A percentile compares a stretch with the other conserved stretches of the same genome.
phyloP scores from a whole-genome alignment of 129 eudicot genomes.

The Solidago caesia region DNA sequence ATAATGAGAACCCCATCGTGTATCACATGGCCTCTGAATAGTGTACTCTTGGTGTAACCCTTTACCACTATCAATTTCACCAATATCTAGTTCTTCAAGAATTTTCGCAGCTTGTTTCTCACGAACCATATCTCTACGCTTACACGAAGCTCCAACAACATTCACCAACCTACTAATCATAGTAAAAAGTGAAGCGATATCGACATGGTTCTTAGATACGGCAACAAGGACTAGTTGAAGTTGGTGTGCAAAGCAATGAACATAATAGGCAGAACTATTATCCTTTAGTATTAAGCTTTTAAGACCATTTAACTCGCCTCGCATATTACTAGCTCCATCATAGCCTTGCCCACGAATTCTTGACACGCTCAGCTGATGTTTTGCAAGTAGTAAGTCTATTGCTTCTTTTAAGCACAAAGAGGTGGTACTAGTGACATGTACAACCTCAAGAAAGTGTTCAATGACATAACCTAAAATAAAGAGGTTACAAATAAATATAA shows the following conservation, averaged over 20 bases:
- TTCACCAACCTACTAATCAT: slow-evolving; percentile 5
- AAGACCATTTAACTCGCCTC: too few relatives aligned
- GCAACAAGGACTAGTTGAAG: not conserved
- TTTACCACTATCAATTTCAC: not conserved
- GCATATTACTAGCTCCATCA: not conserved
- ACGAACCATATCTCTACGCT: not conserved
- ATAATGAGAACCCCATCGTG: slow-evolving; percentile 9
- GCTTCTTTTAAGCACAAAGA: not conserved
- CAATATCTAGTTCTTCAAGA: not conserved
- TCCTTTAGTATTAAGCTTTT: not conserved
- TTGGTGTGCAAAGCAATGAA: too few relatives aligned
- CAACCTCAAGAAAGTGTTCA: not conserved
- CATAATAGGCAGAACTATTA: not conserved
- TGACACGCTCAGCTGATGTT: not conserved
- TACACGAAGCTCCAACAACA: slow-evolving; percentile 4
- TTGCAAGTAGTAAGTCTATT: not conserved
- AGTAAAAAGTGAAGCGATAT: not conserved
- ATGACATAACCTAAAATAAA: not conserved
- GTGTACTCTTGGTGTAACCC: slow-evolving; percentile 6
- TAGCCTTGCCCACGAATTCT: too few relatives aligned
- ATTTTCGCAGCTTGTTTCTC: not conserved
- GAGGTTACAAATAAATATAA: too few relatives aligned
- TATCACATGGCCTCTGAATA: not conserved
- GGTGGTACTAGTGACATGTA: not conserved
- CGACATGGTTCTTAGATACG: not conserved